A percentile compares a stretch with the other conserved stretches of the same genome.
Evolutionary conservation across 495 filamentous ascomycete species (phyloP).

Genomic region (Daldinia loculata): DNA sequence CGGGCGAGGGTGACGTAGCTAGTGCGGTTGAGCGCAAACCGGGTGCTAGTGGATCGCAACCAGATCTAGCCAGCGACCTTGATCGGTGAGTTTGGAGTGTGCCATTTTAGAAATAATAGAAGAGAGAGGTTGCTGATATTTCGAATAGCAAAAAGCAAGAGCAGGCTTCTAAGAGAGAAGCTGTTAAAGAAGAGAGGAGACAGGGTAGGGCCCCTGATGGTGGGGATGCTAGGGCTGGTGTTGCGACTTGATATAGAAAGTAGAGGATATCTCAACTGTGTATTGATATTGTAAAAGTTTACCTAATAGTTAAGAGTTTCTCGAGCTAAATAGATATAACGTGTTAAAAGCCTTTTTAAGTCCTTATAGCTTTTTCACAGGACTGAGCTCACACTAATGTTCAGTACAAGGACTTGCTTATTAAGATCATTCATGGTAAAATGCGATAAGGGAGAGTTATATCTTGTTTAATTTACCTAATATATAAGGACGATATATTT

Average conservation of each 20-base stretch:
- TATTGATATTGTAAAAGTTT: background rate
- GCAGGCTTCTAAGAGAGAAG: constrained; percentile 44
- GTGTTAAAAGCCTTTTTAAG: background rate
- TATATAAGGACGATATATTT: no score
- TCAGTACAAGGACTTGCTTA: no score
- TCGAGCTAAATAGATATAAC: background rate
- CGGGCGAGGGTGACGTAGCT: constrained; percentile 64
- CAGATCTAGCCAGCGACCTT: constrained; percentile 50
- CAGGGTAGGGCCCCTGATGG: constrained; percentile 32
- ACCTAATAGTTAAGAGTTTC: background rate
- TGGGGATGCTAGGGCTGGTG: constrained; percentile 28
- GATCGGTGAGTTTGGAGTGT: constrained; percentile 47
- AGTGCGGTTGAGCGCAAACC: constrained; percentile 55
- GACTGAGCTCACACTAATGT: no score
- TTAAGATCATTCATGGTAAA: no score
- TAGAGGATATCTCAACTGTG: background rate
- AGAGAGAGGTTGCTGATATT: background rate
- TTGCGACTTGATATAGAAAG: constrained; percentile 18
- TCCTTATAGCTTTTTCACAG: background rate
- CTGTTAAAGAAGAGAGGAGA: constrained; percentile 46
- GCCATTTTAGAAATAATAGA: background rate
- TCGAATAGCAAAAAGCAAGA: constrained; percentile 45
- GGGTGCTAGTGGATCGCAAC: constrained; percentile 43
- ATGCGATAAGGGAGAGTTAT: no score
- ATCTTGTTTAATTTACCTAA: no score